phyloP scores from a whole-genome alignment of 371 early-diverging fungal species.

The Apophysomyces trapeziformis region DNA sequence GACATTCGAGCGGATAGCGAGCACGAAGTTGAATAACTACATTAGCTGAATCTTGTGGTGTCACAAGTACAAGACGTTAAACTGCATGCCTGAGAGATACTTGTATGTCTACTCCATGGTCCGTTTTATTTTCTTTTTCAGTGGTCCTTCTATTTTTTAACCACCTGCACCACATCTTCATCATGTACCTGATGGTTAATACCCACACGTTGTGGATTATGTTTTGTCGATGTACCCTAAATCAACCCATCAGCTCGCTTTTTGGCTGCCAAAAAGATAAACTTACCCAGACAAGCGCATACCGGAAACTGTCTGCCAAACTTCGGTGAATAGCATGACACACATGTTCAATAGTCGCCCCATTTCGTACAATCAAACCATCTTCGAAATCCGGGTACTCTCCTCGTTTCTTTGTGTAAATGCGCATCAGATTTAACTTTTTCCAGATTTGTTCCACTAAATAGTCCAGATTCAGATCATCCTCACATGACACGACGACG shows the following conservation, averaged over 20 bases:
- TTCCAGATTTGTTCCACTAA: conserved; percentile 92
- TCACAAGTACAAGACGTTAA: neutral
- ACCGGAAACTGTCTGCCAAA: conserved; percentile 90
- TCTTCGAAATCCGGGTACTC: conserved; percentile 96
- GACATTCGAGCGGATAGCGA: too few species aligned
- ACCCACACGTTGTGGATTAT: conserved; percentile 96
- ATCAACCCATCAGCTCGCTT: neutral
- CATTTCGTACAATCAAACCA: conserved; percentile 90
- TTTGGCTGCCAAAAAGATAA: neutral
- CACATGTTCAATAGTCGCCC: conserved; percentile 94
- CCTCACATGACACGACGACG: conserved; percentile 91
- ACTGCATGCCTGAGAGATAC: neutral
- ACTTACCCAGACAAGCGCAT: conserved; percentile 88
- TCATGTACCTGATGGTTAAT: conserved; percentile 92
- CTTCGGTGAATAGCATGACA: conserved; percentile 96
- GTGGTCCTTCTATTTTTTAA: conserved; percentile 59
- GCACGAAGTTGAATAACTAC: too few species aligned
- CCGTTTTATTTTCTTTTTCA: neutral
- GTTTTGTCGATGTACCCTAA: conserved; percentile 91
- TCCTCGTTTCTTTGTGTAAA: conserved; percentile 98
- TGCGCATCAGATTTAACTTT: conserved; percentile 84
- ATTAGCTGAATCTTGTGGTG: too few species aligned
- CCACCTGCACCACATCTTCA: conserved; percentile 98
- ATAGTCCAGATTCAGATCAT: conserved; percentile 94
- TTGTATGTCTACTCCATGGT: neutral